Evolutionary conservation across 352 stramenopile species (phyloP).

Genomic region (Globisporangium camurandrum): DNA sequence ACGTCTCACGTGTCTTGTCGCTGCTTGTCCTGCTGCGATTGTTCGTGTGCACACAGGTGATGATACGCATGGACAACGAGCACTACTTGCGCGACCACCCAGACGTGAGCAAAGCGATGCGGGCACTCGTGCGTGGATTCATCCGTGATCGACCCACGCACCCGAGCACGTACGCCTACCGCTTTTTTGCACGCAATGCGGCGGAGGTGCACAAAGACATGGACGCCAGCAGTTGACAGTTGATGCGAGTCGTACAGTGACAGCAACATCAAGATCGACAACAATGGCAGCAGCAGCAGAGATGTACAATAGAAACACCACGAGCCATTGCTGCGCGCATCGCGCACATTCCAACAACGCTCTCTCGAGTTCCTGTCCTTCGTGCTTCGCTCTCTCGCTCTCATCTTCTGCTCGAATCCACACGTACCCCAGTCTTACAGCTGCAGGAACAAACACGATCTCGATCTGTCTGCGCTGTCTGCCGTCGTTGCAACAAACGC

Average conservation of each 20-base stretch:
- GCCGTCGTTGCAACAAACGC: background rate
- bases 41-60: conserved; percentile 26
- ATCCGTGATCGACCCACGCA: conserved; percentile 45
- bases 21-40: conserved; percentile 1
- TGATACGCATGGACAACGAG: conserved; percentile 76
- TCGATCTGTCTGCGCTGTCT: too few relatives aligned
- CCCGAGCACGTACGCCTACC: conserved; percentile 39
- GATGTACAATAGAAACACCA: background rate
- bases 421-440: too few relatives aligned
- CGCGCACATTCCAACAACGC: background rate
- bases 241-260: background rate
- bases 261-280: background rate
- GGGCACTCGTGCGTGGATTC: conserved; percentile 46
- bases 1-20: background rate
- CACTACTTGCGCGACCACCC: conserved; percentile 63
- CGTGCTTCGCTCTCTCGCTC: too few relatives aligned
- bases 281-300: conserved; percentile 1
- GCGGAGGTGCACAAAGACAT: conserved; percentile 30
- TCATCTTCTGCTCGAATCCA: too few relatives aligned
- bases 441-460: too few relatives aligned
- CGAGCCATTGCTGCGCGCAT: too few relatives aligned
- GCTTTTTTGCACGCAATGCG: conserved; percentile 40
- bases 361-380: too few relatives aligned
- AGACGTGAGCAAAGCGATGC: conserved; percentile 50
- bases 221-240: conserved; percentile 33